A percentile compares a stretch with the other conserved stretches of the same genome.
Evolutionary conservation across 345 rosid species (phyloP).

Genomic region (Jatropha curcas): DNA sequence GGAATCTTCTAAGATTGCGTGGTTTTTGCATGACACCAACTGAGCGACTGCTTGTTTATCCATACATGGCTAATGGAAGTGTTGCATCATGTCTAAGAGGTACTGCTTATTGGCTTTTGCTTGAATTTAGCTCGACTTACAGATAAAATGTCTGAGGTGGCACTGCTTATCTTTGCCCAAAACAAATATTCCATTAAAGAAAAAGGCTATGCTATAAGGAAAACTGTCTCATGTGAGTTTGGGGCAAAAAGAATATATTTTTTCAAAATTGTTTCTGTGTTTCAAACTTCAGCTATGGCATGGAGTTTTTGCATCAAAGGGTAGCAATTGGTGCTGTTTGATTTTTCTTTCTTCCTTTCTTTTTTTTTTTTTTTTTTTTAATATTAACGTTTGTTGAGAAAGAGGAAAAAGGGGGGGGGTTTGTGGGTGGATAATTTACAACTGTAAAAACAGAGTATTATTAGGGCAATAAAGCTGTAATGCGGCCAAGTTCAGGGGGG

Average conservation of each 20-base stretch:
- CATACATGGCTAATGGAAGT: conserved; percentile 41
- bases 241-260: background rate
- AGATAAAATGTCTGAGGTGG: background rate
- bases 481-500: no score
- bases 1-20: conserved; percentile 37
- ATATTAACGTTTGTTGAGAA: no score
- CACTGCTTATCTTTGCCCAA: background rate
- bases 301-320: background rate
- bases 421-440: no score
- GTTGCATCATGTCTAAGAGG: conserved; percentile 41
- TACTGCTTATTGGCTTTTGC: conserved; percentile 6
- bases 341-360: background rate
- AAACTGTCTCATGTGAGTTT: background rate
- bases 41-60: conserved; percentile 39
- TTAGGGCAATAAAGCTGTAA: no score
- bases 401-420: no score
- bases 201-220: background rate
- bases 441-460: no score
- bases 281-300: background rate
- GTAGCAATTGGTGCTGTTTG: background rate
- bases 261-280: background rate
- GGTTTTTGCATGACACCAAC: conserved; percentile 43
- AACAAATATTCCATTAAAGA: background rate
- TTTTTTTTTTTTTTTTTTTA: no score
- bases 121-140: background rate